phyloP scores from a whole-genome alignment of 2,329 filamentous ascomycete species.

The Phialophora tarda region DNA sequence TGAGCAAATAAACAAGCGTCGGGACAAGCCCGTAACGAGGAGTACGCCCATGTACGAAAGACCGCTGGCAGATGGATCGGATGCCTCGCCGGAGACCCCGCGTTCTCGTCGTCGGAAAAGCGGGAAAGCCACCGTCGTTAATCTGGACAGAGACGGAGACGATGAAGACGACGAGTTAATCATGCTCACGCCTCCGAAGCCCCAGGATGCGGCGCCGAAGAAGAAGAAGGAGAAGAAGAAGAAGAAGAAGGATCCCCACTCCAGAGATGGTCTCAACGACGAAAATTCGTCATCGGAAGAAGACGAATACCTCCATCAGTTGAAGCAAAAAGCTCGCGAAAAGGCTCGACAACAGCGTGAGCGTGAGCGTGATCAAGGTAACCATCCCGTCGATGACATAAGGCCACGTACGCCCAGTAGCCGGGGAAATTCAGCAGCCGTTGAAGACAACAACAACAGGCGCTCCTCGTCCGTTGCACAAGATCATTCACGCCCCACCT shows the following conservation, averaged over 20 bases:
- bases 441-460: background rate
- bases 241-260: slow-evolving; percentile 1
- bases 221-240: background rate
- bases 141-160: slow-evolving; percentile 13
- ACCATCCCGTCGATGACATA: slow-evolving; percentile 1
- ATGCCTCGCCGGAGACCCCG: slow-evolving; percentile 1
- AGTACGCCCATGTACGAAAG: slow-evolving; percentile 30
- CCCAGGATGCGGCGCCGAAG: slow-evolving; percentile 6
- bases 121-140: slow-evolving; percentile 7
- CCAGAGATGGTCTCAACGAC: slow-evolving; percentile 8
- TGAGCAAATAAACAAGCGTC: slow-evolving; percentile 9
- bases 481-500: slow-evolving; percentile 9
- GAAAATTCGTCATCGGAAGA: slow-evolving; percentile 39
- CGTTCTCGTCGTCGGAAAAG: slow-evolving; percentile 8
- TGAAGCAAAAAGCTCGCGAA: slow-evolving; percentile 51
- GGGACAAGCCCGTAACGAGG: slow-evolving; percentile 22
- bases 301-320: slow-evolving; percentile 50
- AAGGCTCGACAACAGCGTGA: slow-evolving; percentile 37
- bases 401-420: slow-evolving; percentile 7
- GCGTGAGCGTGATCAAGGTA: slow-evolving; percentile 30
- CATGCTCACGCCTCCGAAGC: slow-evolving; percentile 16
- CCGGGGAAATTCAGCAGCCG: background rate
- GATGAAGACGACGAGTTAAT: slow-evolving; percentile 29
- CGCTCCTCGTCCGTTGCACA: slow-evolving; percentile 17
- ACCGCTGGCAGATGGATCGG: slow-evolving; percentile 12